These are phyloP conservation scores for Geotrichum armillariae DNA, from an alignment of 1,139 yeast species.

Conservation along the genomic window DNA sequence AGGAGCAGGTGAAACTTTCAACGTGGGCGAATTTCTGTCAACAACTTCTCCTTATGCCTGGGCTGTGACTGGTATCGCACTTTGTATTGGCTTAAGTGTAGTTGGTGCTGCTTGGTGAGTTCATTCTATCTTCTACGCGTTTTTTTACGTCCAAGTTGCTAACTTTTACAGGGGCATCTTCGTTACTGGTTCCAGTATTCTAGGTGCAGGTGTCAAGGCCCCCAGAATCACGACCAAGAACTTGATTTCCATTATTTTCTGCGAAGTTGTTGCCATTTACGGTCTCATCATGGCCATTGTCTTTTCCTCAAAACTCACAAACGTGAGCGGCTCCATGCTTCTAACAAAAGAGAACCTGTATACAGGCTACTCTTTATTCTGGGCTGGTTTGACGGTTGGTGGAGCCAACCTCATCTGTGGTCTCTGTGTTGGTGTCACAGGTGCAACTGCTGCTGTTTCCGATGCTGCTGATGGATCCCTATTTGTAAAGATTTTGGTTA, in stretches of 20 bases:
- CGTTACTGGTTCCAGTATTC: slow-evolving; percentile 88
- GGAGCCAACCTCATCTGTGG: slow-evolving; percentile 93
- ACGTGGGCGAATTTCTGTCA: slow-evolving; percentile 83
- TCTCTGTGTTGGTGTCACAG: slow-evolving; percentile 95
- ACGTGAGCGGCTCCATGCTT: slow-evolving; percentile 60
- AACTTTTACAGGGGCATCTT: slow-evolving; percentile 66
- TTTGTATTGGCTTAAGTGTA: slow-evolving; percentile 91
- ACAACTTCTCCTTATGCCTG: slow-evolving; percentile 94
- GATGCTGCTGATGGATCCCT: slow-evolving; percentile 97
- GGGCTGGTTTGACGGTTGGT: slow-evolving; percentile 99
- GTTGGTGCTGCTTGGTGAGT: slow-evolving; percentile 94
- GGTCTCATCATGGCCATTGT: slow-evolving; percentile 98
- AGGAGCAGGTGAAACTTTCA: slow-evolving; percentile 87
- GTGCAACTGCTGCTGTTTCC: slow-evolving; percentile 95
- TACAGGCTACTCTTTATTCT: slow-evolving; percentile 88
- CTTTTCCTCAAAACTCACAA: slow-evolving; percentile 83
- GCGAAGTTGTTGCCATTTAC: slow-evolving; percentile 98
- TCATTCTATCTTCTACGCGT: background rate
- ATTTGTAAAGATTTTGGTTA: slow-evolving; percentile 92
- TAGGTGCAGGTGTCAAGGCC: slow-evolving; percentile 98
- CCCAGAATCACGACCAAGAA: slow-evolving; percentile 98
- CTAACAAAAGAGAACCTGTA: slow-evolving; percentile 83
- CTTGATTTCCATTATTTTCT: slow-evolving; percentile 92
- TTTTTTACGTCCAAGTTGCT: slow-evolving; percentile 1
- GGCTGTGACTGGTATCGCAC: slow-evolving; percentile 91